Base-by-base conservation (phyloP, 2,329 filamentous ascomycete species). In the Epichloe typhina region DNA sequence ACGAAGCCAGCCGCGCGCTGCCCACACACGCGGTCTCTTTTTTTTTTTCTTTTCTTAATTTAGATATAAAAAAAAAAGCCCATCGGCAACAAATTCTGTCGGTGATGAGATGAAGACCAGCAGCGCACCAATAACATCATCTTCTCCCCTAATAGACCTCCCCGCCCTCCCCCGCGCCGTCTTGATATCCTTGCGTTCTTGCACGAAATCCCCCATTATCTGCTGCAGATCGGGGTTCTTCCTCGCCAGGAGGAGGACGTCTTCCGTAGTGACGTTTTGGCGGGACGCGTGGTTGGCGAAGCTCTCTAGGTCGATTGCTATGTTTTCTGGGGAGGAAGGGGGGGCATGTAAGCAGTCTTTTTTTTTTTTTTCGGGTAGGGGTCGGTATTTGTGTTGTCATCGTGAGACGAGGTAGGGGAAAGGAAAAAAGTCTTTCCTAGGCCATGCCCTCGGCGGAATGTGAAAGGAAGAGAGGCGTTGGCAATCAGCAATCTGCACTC, bases 161-260 rank as follows among this genome's bases (percentile, higher is more conserved):
- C 58, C 61, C 55, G 66, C 2, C 23, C 23, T 7, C 23, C 23
- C 23, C 54, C 69, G 69, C 19, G 53, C 51, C 17, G 56, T 54
- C 52, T 52, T 61, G 11, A 53, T 46, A 1, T 40, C 17, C 61
- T 77, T 79, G 55, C 75, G 69, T 57, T 73, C 69, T 50, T 89
- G 83, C 31, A 89, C 71, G 59, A 82, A 82, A 47, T 79, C 74
- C 64, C 78, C 77, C 62, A 98, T 75, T 36, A 97, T 81, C 15
- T 75, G 75, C 58, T 90, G 82, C 19, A 98, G 69, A 17, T 89
- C 88, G 51, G 90, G 86, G 59, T 97, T 98, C 53, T 91, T 82
- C 54, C 93, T 75, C 26, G 88, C 83, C 33, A 98, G 78, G 7
- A 98, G 77, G 60, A 97, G 71, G 12, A 97, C 90, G 63, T 98